phyloP scores from a whole-genome alignment of 108 stramenopile genomes.

The Nitzschia putrida region DNA sequence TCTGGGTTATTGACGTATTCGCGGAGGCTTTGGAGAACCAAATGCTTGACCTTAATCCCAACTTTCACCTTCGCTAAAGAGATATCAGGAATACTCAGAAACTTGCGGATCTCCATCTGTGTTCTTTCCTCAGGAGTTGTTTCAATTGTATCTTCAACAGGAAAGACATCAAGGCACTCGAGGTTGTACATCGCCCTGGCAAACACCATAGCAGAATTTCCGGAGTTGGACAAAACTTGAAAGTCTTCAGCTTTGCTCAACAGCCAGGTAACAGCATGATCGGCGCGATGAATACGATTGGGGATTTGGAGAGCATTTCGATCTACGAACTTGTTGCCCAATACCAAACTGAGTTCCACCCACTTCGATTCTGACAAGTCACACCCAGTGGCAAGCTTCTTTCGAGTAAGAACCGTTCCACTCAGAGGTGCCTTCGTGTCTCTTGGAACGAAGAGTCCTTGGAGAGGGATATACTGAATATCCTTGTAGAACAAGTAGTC shows the following conservation, averaged over 20 bases:
- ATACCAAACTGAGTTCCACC: conserved; percentile 59
- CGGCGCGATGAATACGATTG: neutral
- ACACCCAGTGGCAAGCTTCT: conserved; percentile 33
- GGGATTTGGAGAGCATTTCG: neutral
- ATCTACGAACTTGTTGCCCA: conserved; percentile 74
- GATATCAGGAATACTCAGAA: too few relatives aligned
- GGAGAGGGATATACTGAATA: conserved; percentile 55
- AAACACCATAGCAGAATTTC: conserved; percentile 29
- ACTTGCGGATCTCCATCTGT: too few relatives aligned
- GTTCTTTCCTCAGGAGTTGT: too few relatives aligned
- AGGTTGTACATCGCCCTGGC: conserved; percentile 48
- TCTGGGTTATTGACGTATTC: too few relatives aligned
- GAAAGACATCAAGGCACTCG: conserved; percentile 33
- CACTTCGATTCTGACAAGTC: conserved; percentile 45
- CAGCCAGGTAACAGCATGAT: neutral
- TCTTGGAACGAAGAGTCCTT: conserved; percentile 1
- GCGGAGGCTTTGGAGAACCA: too few relatives aligned
- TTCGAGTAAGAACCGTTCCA: conserved; percentile 12
- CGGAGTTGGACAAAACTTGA: conserved; percentile 4
- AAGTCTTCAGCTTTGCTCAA: neutral
- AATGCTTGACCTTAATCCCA: too few relatives aligned
- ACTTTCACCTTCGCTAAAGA: too few relatives aligned
- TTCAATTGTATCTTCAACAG: neutral
- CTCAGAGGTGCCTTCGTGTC: neutral
- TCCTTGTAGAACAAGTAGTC: conserved; percentile 67